Evolutionary conservation across 768 basidiomycete species (phyloP), one percentile per base, ranked within the genome.

Genomic region (Rhizopogon vinicolor): DNA sequence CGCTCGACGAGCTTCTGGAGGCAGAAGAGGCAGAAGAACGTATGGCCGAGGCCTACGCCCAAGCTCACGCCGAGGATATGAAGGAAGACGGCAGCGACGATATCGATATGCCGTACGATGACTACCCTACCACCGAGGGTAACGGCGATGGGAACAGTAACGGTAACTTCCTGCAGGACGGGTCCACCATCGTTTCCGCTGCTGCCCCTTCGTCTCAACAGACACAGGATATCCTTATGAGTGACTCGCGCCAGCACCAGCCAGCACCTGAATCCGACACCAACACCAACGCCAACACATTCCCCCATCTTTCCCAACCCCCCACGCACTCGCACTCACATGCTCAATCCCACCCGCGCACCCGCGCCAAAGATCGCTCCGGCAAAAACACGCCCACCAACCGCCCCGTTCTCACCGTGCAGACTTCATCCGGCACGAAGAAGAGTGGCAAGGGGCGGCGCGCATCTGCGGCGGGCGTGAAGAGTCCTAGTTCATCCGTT

Each of bases 1-100:
- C 87, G 5, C 80, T 93, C n/a, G 90, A 93, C 60, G 90, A 93
- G 58, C 77, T 93, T 56, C 79, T 93, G 57, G 46, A 41, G 40
- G 40, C 31, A 7, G 46, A 48, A 7, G 46, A 76, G 57, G 53
- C 63, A 37, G 49, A 44, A 37, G 46, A 48, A 19, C 18, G 4
- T 22, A 48, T 48, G 46, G 33, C 18, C 13, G 46, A 48, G 13
- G 46, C 46, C 14, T 35, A 35, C 12, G 7, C 46, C 13, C 33
- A 35, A 8, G 13, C 19, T 1, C 29, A 33, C 7, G 18, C 33
- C 8, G 46, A 48, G 7, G 46, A 48, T 13, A 48, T 19, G 7
- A 48, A 48, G 22, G 46, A 48, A 19, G 46, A 48, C 13, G 33
- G 19, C 0, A 48, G 35, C 14, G 46, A 48, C 13, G 33, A 48